phyloP scores from a whole-genome alignment of 257 asterid genomes.

The Fraxinus pennsylvanica region DNA sequence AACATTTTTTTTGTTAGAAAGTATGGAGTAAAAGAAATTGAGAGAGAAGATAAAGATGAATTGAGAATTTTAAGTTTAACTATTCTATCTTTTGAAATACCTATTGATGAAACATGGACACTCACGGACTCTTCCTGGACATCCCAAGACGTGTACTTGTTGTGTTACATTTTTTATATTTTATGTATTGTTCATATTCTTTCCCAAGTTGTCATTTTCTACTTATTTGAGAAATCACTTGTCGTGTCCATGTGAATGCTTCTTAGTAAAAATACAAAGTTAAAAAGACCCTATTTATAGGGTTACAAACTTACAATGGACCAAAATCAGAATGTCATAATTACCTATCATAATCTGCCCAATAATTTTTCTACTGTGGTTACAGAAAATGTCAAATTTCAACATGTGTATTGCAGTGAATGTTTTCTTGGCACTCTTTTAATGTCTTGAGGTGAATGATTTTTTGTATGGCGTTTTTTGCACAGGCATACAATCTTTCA shows the following conservation, averaged over 20 bases:
- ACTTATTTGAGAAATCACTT: no score
- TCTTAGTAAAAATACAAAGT: no score
- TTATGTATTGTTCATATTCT: no score
- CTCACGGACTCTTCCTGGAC: no score
- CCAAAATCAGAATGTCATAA: not conserved
- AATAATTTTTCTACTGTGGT: not conserved
- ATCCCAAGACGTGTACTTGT: no score
- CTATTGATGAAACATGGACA: no score
- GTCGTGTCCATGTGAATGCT: no score
- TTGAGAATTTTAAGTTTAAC: not conserved
- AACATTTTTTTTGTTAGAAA: not conserved
- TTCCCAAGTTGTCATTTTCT: no score
- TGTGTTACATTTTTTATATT: no score
- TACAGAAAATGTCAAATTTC: not conserved
- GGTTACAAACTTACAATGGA: no score
- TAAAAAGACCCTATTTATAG: no score
- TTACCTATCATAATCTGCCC: no score
- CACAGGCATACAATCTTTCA: slow-evolving; percentile 88
- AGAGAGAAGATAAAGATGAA: not conserved
- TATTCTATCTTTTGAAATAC: not conserved
- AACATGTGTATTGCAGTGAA: not conserved
- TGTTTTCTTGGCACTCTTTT: not conserved
- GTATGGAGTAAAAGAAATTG: not conserved
- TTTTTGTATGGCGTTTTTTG: slow-evolving; percentile 8
- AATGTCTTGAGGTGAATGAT: not conserved